Evolutionary conservation across 1,139 yeast genomes (phyloP).

Genomic region (Pichia sp.): DNA sequence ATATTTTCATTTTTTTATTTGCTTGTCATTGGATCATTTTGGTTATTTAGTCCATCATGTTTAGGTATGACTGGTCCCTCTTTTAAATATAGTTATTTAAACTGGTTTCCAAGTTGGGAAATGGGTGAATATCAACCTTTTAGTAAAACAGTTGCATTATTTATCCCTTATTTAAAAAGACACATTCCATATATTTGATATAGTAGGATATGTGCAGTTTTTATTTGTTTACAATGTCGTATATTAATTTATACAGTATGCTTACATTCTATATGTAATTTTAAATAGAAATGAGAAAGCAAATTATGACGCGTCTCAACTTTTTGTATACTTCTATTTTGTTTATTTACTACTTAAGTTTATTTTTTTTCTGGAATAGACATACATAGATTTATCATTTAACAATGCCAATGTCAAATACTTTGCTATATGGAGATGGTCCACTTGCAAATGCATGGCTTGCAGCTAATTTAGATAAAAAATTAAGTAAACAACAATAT

Average conservation of each 20-base stretch:
- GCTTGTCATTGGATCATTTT: conserved; percentile 56
- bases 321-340: not conserved
- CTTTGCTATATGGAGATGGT: conserved; percentile 56
- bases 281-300: no score
- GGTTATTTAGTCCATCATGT: conserved; percentile 69
- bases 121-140: conserved; percentile 26
- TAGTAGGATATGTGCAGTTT: not conserved
- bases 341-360: not conserved
- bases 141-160: not conserved
- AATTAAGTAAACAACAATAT: conserved; percentile 69
- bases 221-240: no score
- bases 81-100: conserved; percentile 56
- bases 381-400: not conserved
- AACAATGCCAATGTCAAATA: not conserved
- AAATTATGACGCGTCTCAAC: no score
- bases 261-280: no score
- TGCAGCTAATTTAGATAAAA: conserved; percentile 83
- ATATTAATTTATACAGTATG: no score
- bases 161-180: conserved; percentile 1
- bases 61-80: conserved; percentile 85
- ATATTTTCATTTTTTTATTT: conserved; percentile 41
- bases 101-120: conserved; percentile 72
- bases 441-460: conserved; percentile 91
- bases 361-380: no score
- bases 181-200: not conserved